Percentiles rank a stretch among this genome's conserved stretches.
Conservation (phyloP, 371 early-diverging fungal species). For the Syncephalis plumigaleata region DNA sequence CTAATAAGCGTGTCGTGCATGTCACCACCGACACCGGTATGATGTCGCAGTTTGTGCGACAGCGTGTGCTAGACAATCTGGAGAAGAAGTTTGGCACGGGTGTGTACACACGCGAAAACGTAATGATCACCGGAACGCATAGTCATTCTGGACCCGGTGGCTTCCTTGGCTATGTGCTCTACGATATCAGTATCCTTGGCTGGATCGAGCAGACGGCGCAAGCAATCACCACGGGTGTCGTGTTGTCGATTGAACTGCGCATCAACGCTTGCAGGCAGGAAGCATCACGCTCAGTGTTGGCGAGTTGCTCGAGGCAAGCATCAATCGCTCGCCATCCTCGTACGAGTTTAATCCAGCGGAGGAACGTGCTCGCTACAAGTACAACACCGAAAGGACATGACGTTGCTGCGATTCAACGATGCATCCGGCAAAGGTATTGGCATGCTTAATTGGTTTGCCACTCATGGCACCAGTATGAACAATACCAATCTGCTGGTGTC, state of each 20-base stretch:
- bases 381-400: conserved; percentile 33
- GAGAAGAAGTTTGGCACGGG: conserved; percentile 6
- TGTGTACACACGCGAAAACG: conserved; percentile 22
- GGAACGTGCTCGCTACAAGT: conserved; percentile 27
- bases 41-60: conserved; percentile 17
- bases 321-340: conserved; percentile 33
- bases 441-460: conserved; percentile 30
- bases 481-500: conserved; percentile 26
- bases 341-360: conserved; percentile 33
- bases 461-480: conserved; percentile 41
- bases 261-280: conserved; percentile 21
- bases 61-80: conserved; percentile 14
- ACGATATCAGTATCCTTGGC: conserved; percentile 11
- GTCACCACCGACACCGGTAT: conserved; percentile 31
- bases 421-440: conserved; percentile 10
- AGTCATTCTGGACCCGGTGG: conserved; percentile 33
- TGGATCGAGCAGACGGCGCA: conserved; percentile 24
- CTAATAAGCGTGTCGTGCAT: conserved; percentile 21
- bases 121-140: conserved; percentile 45
- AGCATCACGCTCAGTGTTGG: conserved; percentile 15
- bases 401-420: conserved; percentile 16
- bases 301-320: conserved; percentile 22
- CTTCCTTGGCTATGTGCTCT: conserved; percentile 18
- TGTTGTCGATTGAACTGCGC: conserved; percentile 29
- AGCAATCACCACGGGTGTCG: conserved; percentile 32